Evolutionary conservation across 1,284 basidiomycete genomes (phyloP).

Genomic region (Marasmius fiardii): DNA sequence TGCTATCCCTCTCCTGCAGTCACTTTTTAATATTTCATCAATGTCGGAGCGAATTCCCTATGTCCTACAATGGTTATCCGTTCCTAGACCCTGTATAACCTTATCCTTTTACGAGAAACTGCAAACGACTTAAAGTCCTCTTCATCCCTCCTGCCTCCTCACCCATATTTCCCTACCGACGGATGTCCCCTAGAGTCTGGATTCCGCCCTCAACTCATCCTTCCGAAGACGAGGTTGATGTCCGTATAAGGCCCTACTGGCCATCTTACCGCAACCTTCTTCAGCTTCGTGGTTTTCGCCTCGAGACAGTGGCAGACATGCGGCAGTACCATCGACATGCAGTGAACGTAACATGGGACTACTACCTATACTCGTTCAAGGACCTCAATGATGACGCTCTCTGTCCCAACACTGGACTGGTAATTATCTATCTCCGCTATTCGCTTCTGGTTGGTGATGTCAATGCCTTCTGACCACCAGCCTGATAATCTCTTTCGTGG

Average conservation of each 20-base stretch:
- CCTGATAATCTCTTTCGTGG: slow-evolving; percentile 71
- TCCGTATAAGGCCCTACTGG: slow-evolving; percentile 60
- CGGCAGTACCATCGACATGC: slow-evolving; percentile 48
- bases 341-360: slow-evolving; percentile 20
- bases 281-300: slow-evolving; percentile 48
- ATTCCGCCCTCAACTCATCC: slow-evolving; percentile 15
- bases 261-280: slow-evolving; percentile 47
- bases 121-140: neutral
- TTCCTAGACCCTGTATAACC: neutral
- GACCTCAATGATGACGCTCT: slow-evolving; percentile 51
- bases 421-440: slow-evolving; percentile 30
- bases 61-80: neutral
- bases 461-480: slow-evolving; percentile 30
- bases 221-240: slow-evolving; percentile 58
- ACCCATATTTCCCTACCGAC: neutral
- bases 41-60: slow-evolving; percentile 2
- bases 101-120: neutral
- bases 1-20: neutral
- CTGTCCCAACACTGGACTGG: slow-evolving; percentile 67
- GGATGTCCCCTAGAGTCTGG: slow-evolving; percentile 11
- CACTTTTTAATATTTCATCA: neutral
- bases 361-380: slow-evolving; percentile 26
- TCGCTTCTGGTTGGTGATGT: slow-evolving; percentile 10
- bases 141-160: neutral
- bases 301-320: slow-evolving; percentile 67